Percentiles rank a stretch among this genome's conserved stretches.
Conservation (phyloP, 2,329 filamentous ascomycete species). For the Botrytis cinerea region DNA sequence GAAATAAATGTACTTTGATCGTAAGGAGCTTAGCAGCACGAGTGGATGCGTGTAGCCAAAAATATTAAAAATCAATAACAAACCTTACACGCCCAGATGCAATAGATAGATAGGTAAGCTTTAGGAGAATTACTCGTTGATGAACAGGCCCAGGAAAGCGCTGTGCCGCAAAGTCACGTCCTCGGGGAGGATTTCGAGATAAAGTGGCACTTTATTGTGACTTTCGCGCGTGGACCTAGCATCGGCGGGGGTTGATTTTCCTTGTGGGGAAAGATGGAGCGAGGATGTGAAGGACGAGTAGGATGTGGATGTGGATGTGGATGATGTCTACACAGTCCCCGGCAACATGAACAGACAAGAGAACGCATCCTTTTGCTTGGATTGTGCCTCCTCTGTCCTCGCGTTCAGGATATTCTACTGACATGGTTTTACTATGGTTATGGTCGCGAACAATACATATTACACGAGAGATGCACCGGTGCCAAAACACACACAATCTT, state of each 20-base stretch:
- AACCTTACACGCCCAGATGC: not conserved
- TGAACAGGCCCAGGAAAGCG: conserved; percentile 6
- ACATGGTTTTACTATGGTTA: not conserved
- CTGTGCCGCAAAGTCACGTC: conserved; percentile 23
- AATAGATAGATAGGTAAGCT: not conserved
- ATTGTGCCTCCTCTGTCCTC: not conserved
- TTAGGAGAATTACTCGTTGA: not conserved
- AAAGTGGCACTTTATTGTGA: not conserved
- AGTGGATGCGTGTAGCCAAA: conserved; percentile 23
- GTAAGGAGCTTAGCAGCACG: conserved; percentile 17
- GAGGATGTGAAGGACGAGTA: not conserved
- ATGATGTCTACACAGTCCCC: too few relatives aligned
- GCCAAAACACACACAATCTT: conserved; percentile 5
- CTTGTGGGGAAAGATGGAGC: conserved; percentile 11
- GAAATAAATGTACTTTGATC: not conserved
- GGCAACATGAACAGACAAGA: not conserved
- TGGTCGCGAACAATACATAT: not conserved
- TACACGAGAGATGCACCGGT: not conserved
- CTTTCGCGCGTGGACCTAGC: conserved; percentile 11
- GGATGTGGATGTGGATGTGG: not conserved
- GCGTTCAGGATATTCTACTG: not conserved
- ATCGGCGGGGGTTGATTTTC: conserved; percentile 13
- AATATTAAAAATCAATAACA: conserved; percentile 12
- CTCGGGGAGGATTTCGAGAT: conserved; percentile 1
- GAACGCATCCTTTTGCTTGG: not conserved